Conservation (phyloP, 495 filamentous ascomycete genomes). For the Echria macrotheca region DNA sequence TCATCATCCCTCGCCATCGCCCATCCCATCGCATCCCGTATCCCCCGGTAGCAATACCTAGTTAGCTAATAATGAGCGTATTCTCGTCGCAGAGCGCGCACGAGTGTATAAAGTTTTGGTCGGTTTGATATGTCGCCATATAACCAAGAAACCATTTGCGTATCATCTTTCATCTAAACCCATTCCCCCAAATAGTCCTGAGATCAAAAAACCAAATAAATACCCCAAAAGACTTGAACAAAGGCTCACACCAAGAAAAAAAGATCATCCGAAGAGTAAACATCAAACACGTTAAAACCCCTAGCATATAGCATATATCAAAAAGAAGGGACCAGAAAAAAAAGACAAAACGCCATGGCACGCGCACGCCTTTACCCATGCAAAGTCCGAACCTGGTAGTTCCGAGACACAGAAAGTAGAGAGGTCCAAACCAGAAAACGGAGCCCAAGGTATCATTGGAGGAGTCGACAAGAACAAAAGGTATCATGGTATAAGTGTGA, state of each 20-base stretch:
- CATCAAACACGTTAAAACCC: background rate
- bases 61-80: background rate
- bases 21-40: too few species aligned
- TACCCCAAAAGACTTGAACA: background rate
- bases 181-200: too few species aligned
- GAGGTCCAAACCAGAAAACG: background rate
- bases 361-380: background rate
- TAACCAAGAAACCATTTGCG: background rate
- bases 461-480: background rate
- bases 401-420: background rate
- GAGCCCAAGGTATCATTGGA: background rate
- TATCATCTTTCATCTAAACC: background rate
- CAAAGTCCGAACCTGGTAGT: background rate
- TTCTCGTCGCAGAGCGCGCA: too few species aligned
- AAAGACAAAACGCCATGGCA: background rate
- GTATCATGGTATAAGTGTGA: background rate
- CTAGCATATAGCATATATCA: background rate
- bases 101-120: too few species aligned
- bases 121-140: background rate
- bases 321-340: background rate
- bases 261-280: background rate
- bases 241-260: background rate
- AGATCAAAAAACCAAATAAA: too few species aligned
- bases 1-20: background rate
- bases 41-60: too few species aligned